Conservation (phyloP, 257 asterid species). For the Nicotiana noctiflora region DNA sequence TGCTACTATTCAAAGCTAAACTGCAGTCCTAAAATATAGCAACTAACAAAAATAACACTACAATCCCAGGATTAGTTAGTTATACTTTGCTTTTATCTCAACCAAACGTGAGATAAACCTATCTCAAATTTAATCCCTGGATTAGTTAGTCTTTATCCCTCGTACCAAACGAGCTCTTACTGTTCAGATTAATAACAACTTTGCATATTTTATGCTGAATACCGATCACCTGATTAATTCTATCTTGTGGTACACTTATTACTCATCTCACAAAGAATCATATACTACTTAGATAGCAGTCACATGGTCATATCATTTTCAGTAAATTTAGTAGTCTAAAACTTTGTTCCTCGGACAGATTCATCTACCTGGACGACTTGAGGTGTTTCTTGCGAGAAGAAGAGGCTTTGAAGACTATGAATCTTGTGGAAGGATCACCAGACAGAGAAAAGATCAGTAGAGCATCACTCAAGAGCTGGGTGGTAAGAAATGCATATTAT, state of each 20-base stretch:
- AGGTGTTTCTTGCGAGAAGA: conserved; percentile 74
- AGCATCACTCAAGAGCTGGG: conserved; percentile 73
- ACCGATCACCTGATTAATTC: neutral
- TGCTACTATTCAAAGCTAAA: no score
- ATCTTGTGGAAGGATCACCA: conserved; percentile 57
- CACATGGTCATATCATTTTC: neutral
- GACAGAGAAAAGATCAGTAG: conserved; percentile 64
- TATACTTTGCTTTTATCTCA: no score
- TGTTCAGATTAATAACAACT: neutral
- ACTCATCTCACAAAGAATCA: neutral
- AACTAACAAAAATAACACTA: no score
- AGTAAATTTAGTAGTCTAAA: neutral
- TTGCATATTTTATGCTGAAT: neutral
- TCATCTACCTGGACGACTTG: conserved; percentile 62
- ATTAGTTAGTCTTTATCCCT: no score
- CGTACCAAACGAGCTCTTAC: no score
- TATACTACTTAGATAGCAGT: neutral
- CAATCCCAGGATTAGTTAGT: no score
- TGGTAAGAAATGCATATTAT: conserved; percentile 44
- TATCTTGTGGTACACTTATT: neutral
- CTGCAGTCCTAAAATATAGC: no score
- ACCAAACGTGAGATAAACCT: no score
- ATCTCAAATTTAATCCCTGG: no score
- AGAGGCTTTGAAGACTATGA: conserved; percentile 60
- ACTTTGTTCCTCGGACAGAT: conserved; percentile 34